phyloP scores from a whole-genome alignment of 2,329 filamentous ascomycete species.

The Orbilia blumenaviensis region DNA sequence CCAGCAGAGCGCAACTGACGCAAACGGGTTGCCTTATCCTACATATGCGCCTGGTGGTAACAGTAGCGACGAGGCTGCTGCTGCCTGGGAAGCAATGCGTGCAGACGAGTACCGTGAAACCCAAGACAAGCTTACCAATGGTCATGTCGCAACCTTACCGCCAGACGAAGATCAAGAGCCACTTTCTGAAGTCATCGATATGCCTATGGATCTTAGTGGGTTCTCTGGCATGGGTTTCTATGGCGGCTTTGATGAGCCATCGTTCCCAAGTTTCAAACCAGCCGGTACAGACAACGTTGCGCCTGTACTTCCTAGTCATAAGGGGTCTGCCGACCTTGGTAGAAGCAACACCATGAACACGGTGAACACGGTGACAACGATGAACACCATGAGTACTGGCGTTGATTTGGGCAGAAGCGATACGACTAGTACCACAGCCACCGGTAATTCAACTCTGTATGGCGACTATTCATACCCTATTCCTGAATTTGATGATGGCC shows the following conservation, averaged over 20 bases:
- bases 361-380: slow-evolving; percentile 28
- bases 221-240: slow-evolving; percentile 54
- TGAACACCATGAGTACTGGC: slow-evolving; percentile 25
- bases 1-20: not conserved
- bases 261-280: slow-evolving; percentile 38
- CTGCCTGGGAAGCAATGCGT: slow-evolving; percentile 50
- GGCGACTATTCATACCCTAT: slow-evolving; percentile 54
- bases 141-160: slow-evolving; percentile 42
- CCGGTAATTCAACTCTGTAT: slow-evolving; percentile 12
- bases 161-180: slow-evolving; percentile 45
- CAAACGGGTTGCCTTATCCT: slow-evolving; percentile 36
- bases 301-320: slow-evolving; percentile 54
- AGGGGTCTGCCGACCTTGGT: slow-evolving; percentile 18
- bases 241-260: slow-evolving; percentile 18
- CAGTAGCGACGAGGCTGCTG: slow-evolving; percentile 50
- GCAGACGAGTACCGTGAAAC: slow-evolving; percentile 45
- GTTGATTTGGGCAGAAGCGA: slow-evolving; percentile 28
- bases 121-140: slow-evolving; percentile 33
- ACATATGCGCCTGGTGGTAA: slow-evolving; percentile 31
- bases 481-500: slow-evolving; percentile 65
- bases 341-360: slow-evolving; percentile 43
- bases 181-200: slow-evolving; percentile 25
- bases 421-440: slow-evolving; percentile 39
- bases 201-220: slow-evolving; percentile 52
- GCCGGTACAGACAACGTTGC: slow-evolving; percentile 46